Percentiles rank a stretch among this genome's conserved stretches.
Conservation (phyloP, 352 stramenopile genomes). For the Albugo laibachii region DNA sequence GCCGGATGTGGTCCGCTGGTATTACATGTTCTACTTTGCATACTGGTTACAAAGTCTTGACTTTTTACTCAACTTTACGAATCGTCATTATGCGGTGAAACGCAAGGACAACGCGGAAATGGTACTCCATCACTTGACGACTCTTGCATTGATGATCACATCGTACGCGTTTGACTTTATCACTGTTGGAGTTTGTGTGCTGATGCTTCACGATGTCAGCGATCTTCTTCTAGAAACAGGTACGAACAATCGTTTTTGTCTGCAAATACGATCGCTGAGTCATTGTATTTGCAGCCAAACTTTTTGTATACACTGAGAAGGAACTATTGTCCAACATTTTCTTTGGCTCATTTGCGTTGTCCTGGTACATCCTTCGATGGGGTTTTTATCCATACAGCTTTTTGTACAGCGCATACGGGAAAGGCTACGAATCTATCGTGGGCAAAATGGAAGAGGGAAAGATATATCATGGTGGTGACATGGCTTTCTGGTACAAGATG, state of each 20-base stretch:
- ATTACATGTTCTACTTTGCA: slow-evolving; percentile 74
- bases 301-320: slow-evolving; percentile 57
- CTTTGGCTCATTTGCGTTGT: slow-evolving; percentile 41
- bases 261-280: too few species aligned
- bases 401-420: slow-evolving; percentile 26
- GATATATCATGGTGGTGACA: not conserved
- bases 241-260: slow-evolving; percentile 3
- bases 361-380: slow-evolving; percentile 59
- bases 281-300: slow-evolving; percentile 22
- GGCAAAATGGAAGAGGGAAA: not conserved
- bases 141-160: slow-evolving; percentile 57
- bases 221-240: slow-evolving; percentile 46
- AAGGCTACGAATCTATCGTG: not conserved
- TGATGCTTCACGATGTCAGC: slow-evolving; percentile 72
- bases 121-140: slow-evolving; percentile 59
- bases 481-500: not conserved
- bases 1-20: slow-evolving; percentile 40
- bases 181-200: slow-evolving; percentile 44
- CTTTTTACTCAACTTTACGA: slow-evolving; percentile 68
- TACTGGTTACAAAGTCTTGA: slow-evolving; percentile 71
- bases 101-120: slow-evolving; percentile 71
- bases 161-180: slow-evolving; percentile 55
- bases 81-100: slow-evolving; percentile 65
- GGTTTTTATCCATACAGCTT: slow-evolving; percentile 60
- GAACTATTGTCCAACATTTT: slow-evolving; percentile 43